These are phyloP conservation scores for Hypoxylon fragiforme DNA, from an alignment of 495 filamentous ascomycete genomes.

Conservation along the genomic window DNA sequence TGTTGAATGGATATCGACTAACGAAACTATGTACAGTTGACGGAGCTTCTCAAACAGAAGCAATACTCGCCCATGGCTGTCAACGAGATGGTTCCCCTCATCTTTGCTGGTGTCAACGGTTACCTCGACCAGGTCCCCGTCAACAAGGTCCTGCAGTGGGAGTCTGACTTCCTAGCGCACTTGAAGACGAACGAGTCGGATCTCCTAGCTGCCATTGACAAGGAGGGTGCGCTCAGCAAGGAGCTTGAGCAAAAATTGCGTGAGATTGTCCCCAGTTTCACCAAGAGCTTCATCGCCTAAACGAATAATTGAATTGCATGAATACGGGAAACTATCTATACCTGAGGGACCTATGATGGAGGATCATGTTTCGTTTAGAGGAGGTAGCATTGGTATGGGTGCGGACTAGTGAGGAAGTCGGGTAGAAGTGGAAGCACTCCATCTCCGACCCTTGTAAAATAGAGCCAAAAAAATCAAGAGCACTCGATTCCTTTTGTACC, in stretches of 20 bases:
- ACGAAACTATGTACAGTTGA: constrained; percentile 57
- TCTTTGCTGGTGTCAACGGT: constrained; percentile 99
- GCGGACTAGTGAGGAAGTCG: constrained; percentile 46
- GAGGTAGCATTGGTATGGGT: constrained; percentile 41
- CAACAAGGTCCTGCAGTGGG: constrained; percentile 83
- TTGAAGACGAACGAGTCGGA: constrained; percentile 87
- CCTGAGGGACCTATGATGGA: constrained; percentile 40
- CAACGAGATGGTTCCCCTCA: constrained; percentile 99
- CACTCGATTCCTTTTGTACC: constrained; percentile 53
- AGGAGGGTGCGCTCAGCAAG: constrained; percentile 95
- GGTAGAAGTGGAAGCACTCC: constrained; percentile 44
- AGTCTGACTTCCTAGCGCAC: constrained; percentile 89
- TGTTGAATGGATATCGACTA: constrained; percentile 28
- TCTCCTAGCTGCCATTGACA: constrained; percentile 83
- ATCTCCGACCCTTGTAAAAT: constrained; percentile 51
- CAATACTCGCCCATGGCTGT: constrained; percentile 99
- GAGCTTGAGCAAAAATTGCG: constrained; percentile 86
- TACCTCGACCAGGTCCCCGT: constrained; percentile 86
- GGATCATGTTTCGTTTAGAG: constrained; percentile 50
- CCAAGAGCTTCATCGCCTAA: constrained; percentile 81
- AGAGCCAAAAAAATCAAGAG: constrained; percentile 46
- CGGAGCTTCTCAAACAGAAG: constrained; percentile 99
- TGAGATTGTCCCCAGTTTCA: constrained; percentile 79
- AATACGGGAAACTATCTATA: constrained; percentile 53
- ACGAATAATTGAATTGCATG: constrained; percentile 36